Conservation (phyloP, 176 grass and related monocot genomes). For the Musa schizocarpa region DNA sequence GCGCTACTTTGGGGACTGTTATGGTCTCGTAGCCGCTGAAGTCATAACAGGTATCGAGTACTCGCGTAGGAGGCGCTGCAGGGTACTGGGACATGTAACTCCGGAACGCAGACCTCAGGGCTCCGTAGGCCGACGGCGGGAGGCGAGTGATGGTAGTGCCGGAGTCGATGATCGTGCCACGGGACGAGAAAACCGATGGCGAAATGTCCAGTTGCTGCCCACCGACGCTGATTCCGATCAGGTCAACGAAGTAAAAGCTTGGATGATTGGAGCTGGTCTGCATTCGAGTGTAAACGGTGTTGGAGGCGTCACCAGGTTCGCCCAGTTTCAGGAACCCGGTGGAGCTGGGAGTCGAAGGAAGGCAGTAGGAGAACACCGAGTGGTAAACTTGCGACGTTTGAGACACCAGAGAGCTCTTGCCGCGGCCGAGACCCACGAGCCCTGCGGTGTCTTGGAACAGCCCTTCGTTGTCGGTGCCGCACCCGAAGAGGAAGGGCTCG, state of each 20-base stretch:
- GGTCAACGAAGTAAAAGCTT: slow-evolving; percentile 22
- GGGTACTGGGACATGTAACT: slow-evolving; percentile 22
- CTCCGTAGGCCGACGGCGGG: slow-evolving; percentile 20
- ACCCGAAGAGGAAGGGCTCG: slow-evolving; percentile 28
- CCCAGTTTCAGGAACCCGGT: slow-evolving; percentile 31
- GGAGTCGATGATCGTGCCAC: slow-evolving; percentile 28
- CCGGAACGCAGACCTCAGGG: slow-evolving; percentile 22
- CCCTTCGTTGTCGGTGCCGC: background rate
- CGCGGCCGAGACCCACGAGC: slow-evolving; percentile 32
- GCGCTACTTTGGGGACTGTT: slow-evolving; percentile 6
- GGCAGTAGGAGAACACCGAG: slow-evolving; percentile 37
- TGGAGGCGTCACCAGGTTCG: background rate
- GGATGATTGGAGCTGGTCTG: background rate
- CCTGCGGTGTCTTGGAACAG: slow-evolving; percentile 9
- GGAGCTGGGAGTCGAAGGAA: slow-evolving; percentile 23
- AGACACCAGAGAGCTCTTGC: slow-evolving; percentile 22
- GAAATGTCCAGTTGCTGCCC: slow-evolving; percentile 1
- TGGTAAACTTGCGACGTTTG: slow-evolving; percentile 9
- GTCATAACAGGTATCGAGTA: slow-evolving; percentile 39
- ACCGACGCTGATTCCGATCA: slow-evolving; percentile 24
- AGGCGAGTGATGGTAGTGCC: slow-evolving; percentile 36
- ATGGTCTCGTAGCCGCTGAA: slow-evolving; percentile 22
- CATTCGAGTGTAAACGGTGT: slow-evolving; percentile 22
- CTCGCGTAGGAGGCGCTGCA: background rate
- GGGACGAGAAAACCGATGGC: background rate